Evolutionary conservation across 441 rosid genomes (phyloP), one percentile per base, ranked within the genome.

Genomic region (Dalechampia spathulata): DNA sequence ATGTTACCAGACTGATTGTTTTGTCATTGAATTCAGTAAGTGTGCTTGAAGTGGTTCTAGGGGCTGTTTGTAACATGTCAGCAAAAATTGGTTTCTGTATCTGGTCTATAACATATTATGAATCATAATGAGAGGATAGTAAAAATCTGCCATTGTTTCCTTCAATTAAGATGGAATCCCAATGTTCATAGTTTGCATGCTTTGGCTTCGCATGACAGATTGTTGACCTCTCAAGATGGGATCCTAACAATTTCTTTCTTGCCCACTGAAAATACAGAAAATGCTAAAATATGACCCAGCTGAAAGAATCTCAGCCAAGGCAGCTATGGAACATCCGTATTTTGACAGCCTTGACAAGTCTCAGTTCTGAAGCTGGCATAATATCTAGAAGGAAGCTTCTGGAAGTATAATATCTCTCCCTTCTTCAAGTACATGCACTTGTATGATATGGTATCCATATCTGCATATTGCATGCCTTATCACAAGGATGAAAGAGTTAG

Each of bases 271-370:
- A 52, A 50, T 78, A 85, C 83, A 92, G 96, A 75, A 63, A 52
- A 83, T 90, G 95, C 86, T 90, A 34, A 83, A 50, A 60, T 87
- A 85, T 67, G 83, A 93, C 60, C 96, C 97, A 12, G 80, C 90
- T 1, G 96, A 87, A 47, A 78, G 96, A 63, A 90, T 87, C 45
- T 90, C 97, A 9, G 97, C 99, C 36, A 93, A 90, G 68, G 83
- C 79, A 47, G 96, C 96, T 37, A 74, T 87, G 27, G 96, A 85
- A 49, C 97, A 93, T 75, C 89, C 96, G 20, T 90, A 79, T 56
- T 90, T 93, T 50, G 90, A 85, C 65, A 74, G 77, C 72, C 88
- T 93, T 26, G 99, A 87, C 83, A 90, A 85, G 75, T 93, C 97
- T 66, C 97, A 90, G 58, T 93, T 75, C 77, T 90, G 67, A 83